These are phyloP conservation scores for Ophiostoma novo-ulmi DNA, from an alignment of 2,329 filamentous ascomycete genomes.

Conservation along the genomic window DNA sequence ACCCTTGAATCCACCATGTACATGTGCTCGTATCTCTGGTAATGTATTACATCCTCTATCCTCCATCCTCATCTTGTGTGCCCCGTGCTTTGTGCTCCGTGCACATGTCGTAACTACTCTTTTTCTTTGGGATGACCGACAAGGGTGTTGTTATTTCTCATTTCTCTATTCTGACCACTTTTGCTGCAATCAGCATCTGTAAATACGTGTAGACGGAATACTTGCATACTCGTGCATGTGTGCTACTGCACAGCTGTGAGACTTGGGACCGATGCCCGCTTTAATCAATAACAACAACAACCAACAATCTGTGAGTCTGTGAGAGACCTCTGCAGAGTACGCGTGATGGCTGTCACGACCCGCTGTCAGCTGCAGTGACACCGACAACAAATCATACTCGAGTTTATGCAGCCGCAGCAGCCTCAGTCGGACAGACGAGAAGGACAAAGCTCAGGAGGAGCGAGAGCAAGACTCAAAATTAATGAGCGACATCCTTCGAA, in stretches of 20 bases:
- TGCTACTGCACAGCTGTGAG: slow-evolving; percentile 16
- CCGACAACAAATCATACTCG: background rate
- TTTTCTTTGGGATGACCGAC: slow-evolving; percentile 1
- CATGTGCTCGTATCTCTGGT: background rate
- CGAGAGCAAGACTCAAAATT: too few species aligned
- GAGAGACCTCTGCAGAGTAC: background rate
- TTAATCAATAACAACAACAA: background rate
- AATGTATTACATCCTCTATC: background rate
- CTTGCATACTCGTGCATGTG: slow-evolving; percentile 13
- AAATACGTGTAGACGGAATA: background rate
- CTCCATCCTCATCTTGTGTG: background rate
- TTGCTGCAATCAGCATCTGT: background rate
- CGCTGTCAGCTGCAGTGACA: slow-evolving; percentile 14
- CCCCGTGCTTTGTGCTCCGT: slow-evolving; percentile 12
- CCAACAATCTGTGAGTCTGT: too few species aligned
- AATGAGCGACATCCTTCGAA: background rate
- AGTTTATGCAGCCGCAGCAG: slow-evolving; percentile 6
- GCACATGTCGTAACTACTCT: slow-evolving; percentile 10
- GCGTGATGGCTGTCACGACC: slow-evolving; percentile 4
- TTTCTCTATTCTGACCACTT: background rate
- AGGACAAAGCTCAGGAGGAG: background rate
- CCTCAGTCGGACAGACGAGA: background rate
- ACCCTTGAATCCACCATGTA: background rate
- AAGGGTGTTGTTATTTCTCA: slow-evolving; percentile 5
- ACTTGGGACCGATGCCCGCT: slow-evolving; percentile 7